phyloP scores from a whole-genome alignment of 176 grass and related monocot species.

The Phragmites australis region DNA sequence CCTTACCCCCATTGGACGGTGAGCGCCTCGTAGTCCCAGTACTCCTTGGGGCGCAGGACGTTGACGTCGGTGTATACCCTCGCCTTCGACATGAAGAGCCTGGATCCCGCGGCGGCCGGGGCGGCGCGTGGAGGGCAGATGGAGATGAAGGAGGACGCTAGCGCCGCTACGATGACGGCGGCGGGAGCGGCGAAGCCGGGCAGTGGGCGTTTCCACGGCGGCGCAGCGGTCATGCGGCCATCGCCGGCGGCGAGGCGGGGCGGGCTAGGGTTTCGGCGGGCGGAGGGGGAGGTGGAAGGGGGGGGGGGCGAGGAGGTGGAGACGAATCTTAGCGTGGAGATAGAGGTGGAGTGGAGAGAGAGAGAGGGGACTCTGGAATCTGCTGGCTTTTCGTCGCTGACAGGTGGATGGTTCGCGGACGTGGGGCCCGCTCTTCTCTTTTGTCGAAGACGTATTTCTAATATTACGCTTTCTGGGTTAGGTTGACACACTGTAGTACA shows the following conservation, averaged over 20 bases:
- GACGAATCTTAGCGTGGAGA: slow-evolving; percentile 34
- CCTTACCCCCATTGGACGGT: slow-evolving; percentile 80
- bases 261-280: slow-evolving; percentile 53
- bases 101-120: slow-evolving; percentile 32
- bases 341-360: slow-evolving; percentile 8
- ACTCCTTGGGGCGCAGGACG: slow-evolving; percentile 83
- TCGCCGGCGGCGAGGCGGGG: slow-evolving; percentile 44
- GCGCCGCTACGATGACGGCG: slow-evolving; percentile 43
- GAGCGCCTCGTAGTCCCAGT: slow-evolving; percentile 92
- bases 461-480: no score
- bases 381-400: slow-evolving; percentile 27
- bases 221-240: slow-evolving; percentile 49
- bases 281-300: neutral
- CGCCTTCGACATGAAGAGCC: slow-evolving; percentile 61
- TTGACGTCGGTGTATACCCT: slow-evolving; percentile 80
- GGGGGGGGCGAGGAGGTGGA: neutral
- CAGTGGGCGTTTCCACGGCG: neutral
- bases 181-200: slow-evolving; percentile 26
- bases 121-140: neutral
- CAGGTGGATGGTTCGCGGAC: neutral
- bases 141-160: slow-evolving; percentile 48
- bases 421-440: neutral
- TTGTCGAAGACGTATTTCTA: neutral
- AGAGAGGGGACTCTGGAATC: slow-evolving; percentile 30
- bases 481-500: no score